phyloP scores from a whole-genome alignment of 371 early-diverging fungal species.

The Dinochytrium kinnereticum region DNA sequence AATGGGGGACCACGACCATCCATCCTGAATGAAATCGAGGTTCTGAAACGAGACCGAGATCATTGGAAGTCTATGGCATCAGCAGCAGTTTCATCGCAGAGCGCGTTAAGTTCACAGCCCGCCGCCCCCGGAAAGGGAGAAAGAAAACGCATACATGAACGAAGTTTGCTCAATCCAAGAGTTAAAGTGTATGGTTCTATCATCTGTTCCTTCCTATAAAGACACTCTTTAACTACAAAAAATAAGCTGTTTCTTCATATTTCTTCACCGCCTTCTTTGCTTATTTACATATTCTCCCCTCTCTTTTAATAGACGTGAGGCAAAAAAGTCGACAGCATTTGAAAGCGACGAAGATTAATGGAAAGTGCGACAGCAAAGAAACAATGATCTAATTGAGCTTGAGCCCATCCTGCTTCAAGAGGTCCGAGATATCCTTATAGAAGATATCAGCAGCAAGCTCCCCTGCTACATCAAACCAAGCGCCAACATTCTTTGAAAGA shows the following conservation, averaged over 20 bases:
- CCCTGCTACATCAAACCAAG: conserved; percentile 44
- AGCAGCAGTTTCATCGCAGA: background rate
- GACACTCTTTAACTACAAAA: background rate
- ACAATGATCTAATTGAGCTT: conserved; percentile 16
- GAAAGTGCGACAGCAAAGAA: background rate
- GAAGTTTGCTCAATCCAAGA: background rate
- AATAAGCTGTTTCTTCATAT: conserved; percentile 4
- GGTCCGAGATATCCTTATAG: conserved; percentile 16
- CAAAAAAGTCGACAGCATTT: background rate
- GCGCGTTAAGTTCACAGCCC: background rate
- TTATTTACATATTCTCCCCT: conserved; percentile 13
- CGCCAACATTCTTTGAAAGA: conserved; percentile 34
- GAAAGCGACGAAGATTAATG: conserved; percentile 9
- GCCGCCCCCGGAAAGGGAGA: background rate
- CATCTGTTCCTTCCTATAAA: background rate
- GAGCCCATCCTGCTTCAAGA: conserved; percentile 18
- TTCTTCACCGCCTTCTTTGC: conserved; percentile 14
- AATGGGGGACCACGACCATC: background rate
- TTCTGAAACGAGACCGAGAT: background rate
- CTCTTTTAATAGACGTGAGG: background rate
- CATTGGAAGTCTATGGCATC: background rate
- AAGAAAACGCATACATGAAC: background rate
- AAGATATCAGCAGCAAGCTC: conserved; percentile 34
- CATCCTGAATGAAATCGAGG: background rate
- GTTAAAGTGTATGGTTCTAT: background rate